A percentile compares a stretch with the other conserved stretches of the same genome.
Evolutionary conservation across 1,139 yeast species (phyloP).

Genomic region (Blastobotrys ciferrii): DNA sequence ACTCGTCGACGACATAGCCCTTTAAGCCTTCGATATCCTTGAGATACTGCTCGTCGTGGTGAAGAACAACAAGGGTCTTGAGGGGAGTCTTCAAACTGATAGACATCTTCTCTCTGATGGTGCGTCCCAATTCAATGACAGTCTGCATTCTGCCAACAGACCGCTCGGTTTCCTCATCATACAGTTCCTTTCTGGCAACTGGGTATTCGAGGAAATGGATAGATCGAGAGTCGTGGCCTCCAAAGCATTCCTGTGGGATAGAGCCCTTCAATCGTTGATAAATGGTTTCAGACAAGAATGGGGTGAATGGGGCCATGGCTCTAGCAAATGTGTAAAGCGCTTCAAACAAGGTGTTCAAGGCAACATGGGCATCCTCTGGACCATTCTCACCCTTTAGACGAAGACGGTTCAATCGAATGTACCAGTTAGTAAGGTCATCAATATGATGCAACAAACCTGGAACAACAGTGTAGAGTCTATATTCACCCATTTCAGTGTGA

Average conservation of each 20-base stretch:
- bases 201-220: constrained; percentile 95
- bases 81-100: constrained; percentile 95
- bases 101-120: constrained; percentile 91
- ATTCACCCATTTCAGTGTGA: constrained; percentile 84
- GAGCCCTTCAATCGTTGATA: constrained; percentile 70
- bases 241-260: constrained; percentile 49
- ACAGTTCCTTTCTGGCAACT: constrained; percentile 73
- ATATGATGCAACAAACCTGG: constrained; percentile 84
- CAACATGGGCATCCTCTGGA: constrained; percentile 74
- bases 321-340: constrained; percentile 84
- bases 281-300: constrained; percentile 88
- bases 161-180: constrained; percentile 62
- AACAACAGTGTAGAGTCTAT: constrained; percentile 92
- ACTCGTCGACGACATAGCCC: constrained; percentile 80
- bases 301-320: constrained; percentile 99
- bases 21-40: constrained; percentile 75
- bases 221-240: constrained; percentile 61
- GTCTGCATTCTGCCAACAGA: constrained; percentile 96
- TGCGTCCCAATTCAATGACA: constrained; percentile 94
- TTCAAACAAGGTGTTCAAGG: constrained; percentile 86
- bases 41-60: constrained; percentile 71
- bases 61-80: constrained; percentile 80
- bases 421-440: constrained; percentile 97
- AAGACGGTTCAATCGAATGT: constrained; percentile 95
- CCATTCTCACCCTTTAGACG: constrained; percentile 96